Conservation (phyloP, 192 early-diverging fungal genomes). For the Gigaspora rosea region DNA sequence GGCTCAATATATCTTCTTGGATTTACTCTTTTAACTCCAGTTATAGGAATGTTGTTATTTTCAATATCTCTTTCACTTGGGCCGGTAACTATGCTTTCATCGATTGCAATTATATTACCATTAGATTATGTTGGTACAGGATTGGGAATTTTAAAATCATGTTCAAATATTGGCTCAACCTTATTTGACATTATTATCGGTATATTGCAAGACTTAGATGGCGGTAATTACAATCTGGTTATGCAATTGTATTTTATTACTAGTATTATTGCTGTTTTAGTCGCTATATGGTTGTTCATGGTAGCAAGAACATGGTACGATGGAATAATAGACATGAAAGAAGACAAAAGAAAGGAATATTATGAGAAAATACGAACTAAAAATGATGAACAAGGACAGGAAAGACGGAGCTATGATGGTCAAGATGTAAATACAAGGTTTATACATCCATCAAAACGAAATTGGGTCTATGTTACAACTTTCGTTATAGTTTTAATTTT, state of each 20-base stretch:
- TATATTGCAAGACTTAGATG: background rate
- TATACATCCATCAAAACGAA: background rate
- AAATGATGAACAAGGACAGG: background rate
- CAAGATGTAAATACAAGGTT: no score
- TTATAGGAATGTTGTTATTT: conserved; percentile 5
- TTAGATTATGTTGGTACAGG: conserved; percentile 14
- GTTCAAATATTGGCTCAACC: conserved; percentile 4
- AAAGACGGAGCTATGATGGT: background rate
- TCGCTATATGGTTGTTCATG: background rate
- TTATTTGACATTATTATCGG: conserved; percentile 3
- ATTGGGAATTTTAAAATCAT: conserved; percentile 1
- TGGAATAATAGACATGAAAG: conserved; percentile 10
- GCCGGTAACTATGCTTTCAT: background rate
- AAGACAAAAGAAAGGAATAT: background rate
- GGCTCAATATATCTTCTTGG: conserved; percentile 13
- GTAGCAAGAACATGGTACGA: background rate
- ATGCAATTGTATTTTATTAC: background rate
- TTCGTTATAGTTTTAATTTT: background rate
- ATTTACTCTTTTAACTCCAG: background rate
- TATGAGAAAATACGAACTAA: background rate
- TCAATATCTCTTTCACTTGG: conserved; percentile 13
- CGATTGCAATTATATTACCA: conserved; percentile 6
- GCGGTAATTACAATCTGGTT: background rate
- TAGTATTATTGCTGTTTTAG: background rate
- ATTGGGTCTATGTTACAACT: background rate